Evolutionary conservation across 2,329 filamentous ascomycete species (phyloP).

Genomic region (Diaporthe citriasiana): DNA sequence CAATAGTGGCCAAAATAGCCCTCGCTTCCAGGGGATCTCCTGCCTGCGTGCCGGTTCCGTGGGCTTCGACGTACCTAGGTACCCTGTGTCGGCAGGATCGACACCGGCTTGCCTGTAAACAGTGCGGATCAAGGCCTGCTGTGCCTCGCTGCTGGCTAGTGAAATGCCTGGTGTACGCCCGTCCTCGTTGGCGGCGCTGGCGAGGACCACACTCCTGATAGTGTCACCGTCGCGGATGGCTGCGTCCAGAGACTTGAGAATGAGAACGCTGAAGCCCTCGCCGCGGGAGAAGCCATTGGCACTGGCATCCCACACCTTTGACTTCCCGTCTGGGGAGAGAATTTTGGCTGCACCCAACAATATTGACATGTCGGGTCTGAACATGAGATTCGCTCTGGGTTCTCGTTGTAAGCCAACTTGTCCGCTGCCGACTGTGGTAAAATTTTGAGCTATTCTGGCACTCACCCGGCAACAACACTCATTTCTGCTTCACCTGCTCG

Average conservation of each 20-base stretch:
- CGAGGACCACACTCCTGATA: constrained; percentile 50
- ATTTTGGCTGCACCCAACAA: constrained; percentile 45
- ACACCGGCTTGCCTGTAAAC: constrained; percentile 46
- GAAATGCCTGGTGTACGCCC: constrained; percentile 56
- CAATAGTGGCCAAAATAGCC: constrained; percentile 22
- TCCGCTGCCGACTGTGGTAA: background rate
- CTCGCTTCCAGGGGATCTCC: constrained; percentile 19
- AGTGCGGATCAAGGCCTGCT: constrained; percentile 48
- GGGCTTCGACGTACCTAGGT: constrained; percentile 47
- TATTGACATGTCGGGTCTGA: constrained; percentile 34
- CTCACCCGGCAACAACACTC: constrained; percentile 22
- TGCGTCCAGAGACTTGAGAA: constrained; percentile 57
- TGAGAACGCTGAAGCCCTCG: constrained; percentile 50
- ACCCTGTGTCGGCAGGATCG: constrained; percentile 38
- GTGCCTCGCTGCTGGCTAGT: constrained; percentile 51
- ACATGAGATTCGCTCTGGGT: constrained; percentile 24
- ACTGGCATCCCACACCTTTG: constrained; percentile 49
- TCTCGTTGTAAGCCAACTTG: background rate
- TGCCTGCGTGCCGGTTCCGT: constrained; percentile 39
- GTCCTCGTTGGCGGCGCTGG: constrained; percentile 53
- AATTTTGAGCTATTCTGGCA: background rate
- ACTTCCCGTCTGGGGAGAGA: constrained; percentile 50
- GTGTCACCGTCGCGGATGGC: constrained; percentile 58
- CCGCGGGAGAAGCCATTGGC: constrained; percentile 53
- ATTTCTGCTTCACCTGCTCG: constrained; percentile 29